Conservation (phyloP, 139 green algal species). For the Chlamydomonas sphaeroides region DNA sequence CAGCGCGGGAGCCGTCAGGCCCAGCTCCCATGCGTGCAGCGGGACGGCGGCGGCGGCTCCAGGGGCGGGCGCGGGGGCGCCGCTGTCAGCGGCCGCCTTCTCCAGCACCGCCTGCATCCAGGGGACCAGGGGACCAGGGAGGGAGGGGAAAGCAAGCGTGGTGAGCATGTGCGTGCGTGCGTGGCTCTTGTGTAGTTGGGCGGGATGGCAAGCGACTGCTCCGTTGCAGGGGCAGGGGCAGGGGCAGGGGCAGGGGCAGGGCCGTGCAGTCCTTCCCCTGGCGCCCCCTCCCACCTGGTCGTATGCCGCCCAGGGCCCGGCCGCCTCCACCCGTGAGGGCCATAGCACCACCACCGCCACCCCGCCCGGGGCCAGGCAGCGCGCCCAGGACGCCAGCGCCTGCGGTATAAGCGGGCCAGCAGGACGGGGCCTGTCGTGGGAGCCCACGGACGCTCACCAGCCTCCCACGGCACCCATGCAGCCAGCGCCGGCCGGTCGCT, state of each 20-base stretch:
- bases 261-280: neutral
- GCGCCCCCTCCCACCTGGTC: constrained; percentile 24
- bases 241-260: too few relatives aligned
- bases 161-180: neutral
- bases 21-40: neutral
- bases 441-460: too few relatives aligned
- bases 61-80: neutral
- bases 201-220: too few relatives aligned
- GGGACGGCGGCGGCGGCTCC: neutral
- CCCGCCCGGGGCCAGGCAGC: constrained; percentile 39
- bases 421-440: too few relatives aligned
- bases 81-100: constrained; percentile 7
- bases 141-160: neutral
- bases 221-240: too few relatives aligned
- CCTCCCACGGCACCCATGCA: too few relatives aligned
- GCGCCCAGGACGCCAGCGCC: constrained; percentile 36
- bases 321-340: constrained; percentile 23
- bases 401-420: too few relatives aligned
- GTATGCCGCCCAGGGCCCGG: constrained; percentile 38
- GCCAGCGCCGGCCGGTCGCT: too few relatives aligned
- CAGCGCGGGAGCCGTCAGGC: constrained; percentile 7
- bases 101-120: constrained; percentile 34
- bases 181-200: too few relatives aligned
- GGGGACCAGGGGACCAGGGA: neutral
- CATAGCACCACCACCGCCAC: constrained; percentile 51